Evolutionary conservation across 768 basidiomycete genomes (phyloP).

Genomic region (Xanthoconium purpureum): DNA sequence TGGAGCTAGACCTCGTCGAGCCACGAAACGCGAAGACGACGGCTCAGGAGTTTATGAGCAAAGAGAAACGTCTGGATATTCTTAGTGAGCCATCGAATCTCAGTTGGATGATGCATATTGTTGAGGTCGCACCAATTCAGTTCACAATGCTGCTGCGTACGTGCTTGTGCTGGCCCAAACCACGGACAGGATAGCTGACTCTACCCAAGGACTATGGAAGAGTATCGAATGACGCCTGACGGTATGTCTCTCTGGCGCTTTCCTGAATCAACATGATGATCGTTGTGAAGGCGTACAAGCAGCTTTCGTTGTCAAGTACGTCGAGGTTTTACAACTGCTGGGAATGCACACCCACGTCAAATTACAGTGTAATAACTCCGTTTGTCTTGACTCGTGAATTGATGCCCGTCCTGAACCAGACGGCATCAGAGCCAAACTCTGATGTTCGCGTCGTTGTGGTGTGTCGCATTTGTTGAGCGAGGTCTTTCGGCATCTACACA

Average conservation of each 20-base stretch:
- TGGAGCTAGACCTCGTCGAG: constrained; percentile 51
- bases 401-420: constrained; percentile 49
- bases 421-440: constrained; percentile 43
- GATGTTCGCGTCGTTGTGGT: constrained; percentile 66
- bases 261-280: not conserved
- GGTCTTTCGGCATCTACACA: not conserved
- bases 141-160: constrained; percentile 57
- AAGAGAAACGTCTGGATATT: constrained; percentile 53
- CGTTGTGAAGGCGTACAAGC: constrained; percentile 34
- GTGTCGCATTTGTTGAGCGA: constrained; percentile 11
- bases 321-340: not conserved
- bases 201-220: constrained; percentile 16
- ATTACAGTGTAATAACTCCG: constrained; percentile 48
- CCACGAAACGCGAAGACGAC: constrained; percentile 45
- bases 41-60: constrained; percentile 47
- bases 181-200: constrained; percentile 6
- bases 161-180: constrained; percentile 4
- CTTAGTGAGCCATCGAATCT: constrained; percentile 36
- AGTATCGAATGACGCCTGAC: constrained; percentile 24
- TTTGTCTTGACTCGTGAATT: constrained; percentile 52
- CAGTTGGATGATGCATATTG: not conserved
- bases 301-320: constrained; percentile 46
- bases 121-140: constrained; percentile 27
- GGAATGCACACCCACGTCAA: not conserved
- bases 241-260: constrained; percentile 13